Percentiles rank a stretch among this genome's conserved stretches.
These are phyloP conservation scores for Acorus gramineus DNA, from an alignment of 106 monocot species.

Conservation along the genomic window DNA sequence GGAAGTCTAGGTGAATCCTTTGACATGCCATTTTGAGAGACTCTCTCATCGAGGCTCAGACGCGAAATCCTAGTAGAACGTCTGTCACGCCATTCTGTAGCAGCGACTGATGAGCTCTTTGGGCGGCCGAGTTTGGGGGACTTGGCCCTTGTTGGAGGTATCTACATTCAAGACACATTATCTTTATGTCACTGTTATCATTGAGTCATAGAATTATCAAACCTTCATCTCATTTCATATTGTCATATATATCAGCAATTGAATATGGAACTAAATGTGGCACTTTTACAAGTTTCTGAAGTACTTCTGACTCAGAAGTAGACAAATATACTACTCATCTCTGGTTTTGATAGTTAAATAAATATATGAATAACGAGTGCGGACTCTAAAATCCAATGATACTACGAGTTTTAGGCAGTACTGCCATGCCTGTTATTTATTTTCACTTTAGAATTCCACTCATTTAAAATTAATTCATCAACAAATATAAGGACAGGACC, in stretches of 20 bases:
- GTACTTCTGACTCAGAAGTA: too few relatives aligned
- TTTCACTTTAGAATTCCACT: too few relatives aligned
- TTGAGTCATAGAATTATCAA: not conserved
- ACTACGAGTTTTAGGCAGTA: too few relatives aligned
- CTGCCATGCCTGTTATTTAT: too few relatives aligned
- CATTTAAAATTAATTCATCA: too few relatives aligned
- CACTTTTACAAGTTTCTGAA: too few relatives aligned
- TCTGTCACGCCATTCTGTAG: not conserved
- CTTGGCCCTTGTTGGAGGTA: slow-evolving; percentile 1
- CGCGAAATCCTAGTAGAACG: not conserved
- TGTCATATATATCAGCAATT: not conserved
- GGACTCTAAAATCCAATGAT: too few relatives aligned
- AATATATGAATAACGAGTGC: too few relatives aligned
- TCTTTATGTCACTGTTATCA: not conserved
- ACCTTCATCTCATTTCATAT: not conserved
- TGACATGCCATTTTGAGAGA: not conserved
- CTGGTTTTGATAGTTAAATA: too few relatives aligned
- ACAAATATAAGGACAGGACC: too few relatives aligned
- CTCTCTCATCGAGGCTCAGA: not conserved
- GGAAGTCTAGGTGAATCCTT: not conserved
- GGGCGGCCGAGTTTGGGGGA: not conserved
- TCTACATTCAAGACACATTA: not conserved
- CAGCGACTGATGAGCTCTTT: not conserved
- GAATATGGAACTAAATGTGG: too few relatives aligned
- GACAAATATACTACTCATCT: too few relatives aligned